Evolutionary conservation across 495 filamentous ascomycete genomes (phyloP).

Genomic region (Pyrenula massariospora): DNA sequence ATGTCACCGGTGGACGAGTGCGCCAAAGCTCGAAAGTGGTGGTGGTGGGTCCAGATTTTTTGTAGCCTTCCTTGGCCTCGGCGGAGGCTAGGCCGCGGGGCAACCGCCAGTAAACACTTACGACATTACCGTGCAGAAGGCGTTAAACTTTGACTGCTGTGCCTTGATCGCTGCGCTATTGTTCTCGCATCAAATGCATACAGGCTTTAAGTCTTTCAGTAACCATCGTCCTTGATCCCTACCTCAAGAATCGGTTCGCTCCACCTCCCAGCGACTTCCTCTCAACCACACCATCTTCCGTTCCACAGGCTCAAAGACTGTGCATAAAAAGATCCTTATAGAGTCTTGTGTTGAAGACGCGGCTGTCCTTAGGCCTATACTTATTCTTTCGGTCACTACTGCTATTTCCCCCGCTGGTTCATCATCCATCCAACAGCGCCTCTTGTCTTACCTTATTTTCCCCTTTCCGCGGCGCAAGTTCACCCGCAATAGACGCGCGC

Average conservation of each 20-base stretch:
- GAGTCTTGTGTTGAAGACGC: too few relatives aligned
- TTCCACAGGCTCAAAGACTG: background rate
- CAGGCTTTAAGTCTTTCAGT: background rate
- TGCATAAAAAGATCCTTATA: background rate
- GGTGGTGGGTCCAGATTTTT: background rate
- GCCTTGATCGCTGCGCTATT: background rate
- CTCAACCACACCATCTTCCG: background rate
- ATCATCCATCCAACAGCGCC: background rate
- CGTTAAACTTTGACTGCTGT: background rate
- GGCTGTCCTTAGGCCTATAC: background rate
- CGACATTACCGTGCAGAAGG: background rate
- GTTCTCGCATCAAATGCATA: background rate
- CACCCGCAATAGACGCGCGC: background rate
- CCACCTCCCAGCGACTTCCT: background rate
- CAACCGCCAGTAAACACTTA: background rate
- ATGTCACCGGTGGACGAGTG: conserved; percentile 17
- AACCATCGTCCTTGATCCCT: too few relatives aligned
- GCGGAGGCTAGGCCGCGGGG: background rate
- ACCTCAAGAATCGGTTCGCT: too few relatives aligned
- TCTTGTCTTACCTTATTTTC: conserved; percentile 3
- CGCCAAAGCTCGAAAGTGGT: background rate
- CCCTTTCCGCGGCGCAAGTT: conserved; percentile 2
- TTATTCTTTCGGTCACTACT: background rate
- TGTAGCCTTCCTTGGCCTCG: too few relatives aligned
- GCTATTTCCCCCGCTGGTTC: conserved; percentile 13